phyloP scores from a whole-genome alignment of 2,329 filamentous ascomycete genomes.

The Clonostachys chloroleuca region DNA sequence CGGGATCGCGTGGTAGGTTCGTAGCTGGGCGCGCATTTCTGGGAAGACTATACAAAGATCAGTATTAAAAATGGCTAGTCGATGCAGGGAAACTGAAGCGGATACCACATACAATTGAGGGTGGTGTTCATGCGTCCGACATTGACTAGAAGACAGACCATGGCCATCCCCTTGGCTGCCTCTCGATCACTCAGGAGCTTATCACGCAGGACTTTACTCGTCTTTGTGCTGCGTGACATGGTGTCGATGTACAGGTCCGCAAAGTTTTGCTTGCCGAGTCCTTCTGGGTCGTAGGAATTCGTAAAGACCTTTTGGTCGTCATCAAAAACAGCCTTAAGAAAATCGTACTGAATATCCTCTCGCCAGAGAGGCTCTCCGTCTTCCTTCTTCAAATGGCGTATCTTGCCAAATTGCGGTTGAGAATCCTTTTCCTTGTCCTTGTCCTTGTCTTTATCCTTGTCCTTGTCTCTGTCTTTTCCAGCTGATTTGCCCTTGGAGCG shows the following conservation, averaged over 20 bases:
- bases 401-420: constrained; percentile 56
- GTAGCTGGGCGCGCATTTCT: constrained; percentile 95
- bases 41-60: constrained; percentile 76
- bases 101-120: constrained; percentile 71
- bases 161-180: constrained; percentile 96
- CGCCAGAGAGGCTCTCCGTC: constrained; percentile 85
- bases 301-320: constrained; percentile 76
- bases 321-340: constrained; percentile 75
- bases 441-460: constrained; percentile 21
- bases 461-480: constrained; percentile 8
- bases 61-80: neutral
- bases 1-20: constrained; percentile 97
- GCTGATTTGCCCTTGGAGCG: neutral
- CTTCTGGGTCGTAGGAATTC: constrained; percentile 72
- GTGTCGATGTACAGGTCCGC: constrained; percentile 97
- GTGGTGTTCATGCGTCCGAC: constrained; percentile 99
- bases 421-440: constrained; percentile 25
- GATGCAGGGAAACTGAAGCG: constrained; percentile 1
- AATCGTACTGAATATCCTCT: constrained; percentile 85
- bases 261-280: constrained; percentile 67
- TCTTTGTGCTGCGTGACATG: constrained; percentile 98
- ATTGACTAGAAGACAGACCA: constrained; percentile 97
- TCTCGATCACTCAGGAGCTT: constrained; percentile 90
- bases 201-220: constrained; percentile 95
- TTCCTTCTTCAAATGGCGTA: constrained; percentile 81